These are phyloP conservation scores for Endocalyx cinctus DNA, from an alignment of 2,329 filamentous ascomycete genomes.

Conservation along the genomic window DNA sequence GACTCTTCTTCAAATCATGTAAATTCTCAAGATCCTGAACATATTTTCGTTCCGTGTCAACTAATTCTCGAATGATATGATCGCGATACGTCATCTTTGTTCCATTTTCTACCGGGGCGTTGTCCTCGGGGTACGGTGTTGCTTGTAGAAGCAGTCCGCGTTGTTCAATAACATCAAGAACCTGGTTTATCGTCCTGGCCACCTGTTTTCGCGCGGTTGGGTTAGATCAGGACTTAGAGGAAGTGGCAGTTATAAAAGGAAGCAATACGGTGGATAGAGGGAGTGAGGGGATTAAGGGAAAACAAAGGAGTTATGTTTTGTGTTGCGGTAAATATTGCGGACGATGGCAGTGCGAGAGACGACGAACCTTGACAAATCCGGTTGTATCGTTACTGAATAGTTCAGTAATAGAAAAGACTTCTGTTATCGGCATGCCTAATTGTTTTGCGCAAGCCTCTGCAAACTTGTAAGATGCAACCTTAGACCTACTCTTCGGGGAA, in stretches of 20 bases:
- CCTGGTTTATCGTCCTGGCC: slow-evolving; percentile 84
- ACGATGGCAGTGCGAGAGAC: too few relatives aligned
- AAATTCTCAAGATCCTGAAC: slow-evolving; percentile 95
- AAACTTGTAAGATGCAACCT: slow-evolving; percentile 88
- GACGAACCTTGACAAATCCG: slow-evolving; percentile 82
- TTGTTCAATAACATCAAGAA: slow-evolving; percentile 80
- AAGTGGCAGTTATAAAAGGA: slow-evolving; percentile 8
- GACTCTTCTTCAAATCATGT: slow-evolving; percentile 82
- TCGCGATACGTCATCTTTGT: slow-evolving; percentile 72
- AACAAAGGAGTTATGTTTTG: too few relatives aligned
- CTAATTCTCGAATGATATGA: slow-evolving; percentile 84
- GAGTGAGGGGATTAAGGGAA: slow-evolving; percentile 2
- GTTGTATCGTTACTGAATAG: slow-evolving; percentile 92
- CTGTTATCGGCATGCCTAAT: slow-evolving; percentile 70
- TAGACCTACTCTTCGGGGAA: slow-evolving; percentile 70
- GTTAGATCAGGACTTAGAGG: too few relatives aligned
- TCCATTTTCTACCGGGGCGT: slow-evolving; percentile 48
- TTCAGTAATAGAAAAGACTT: slow-evolving; percentile 90
- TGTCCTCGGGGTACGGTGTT: slow-evolving; percentile 54
- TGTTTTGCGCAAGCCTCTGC: slow-evolving; percentile 83
- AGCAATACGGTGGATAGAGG: neutral
- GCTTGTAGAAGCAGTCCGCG: slow-evolving; percentile 66
- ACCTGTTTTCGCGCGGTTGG: too few relatives aligned
- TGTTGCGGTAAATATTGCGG: too few relatives aligned
- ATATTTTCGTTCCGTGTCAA: slow-evolving; percentile 95